A percentile compares a stretch with the other conserved stretches of the same genome.
Evolutionary conservation across 331 rosid species (phyloP).

Genomic region (Malus hybrid): DNA sequence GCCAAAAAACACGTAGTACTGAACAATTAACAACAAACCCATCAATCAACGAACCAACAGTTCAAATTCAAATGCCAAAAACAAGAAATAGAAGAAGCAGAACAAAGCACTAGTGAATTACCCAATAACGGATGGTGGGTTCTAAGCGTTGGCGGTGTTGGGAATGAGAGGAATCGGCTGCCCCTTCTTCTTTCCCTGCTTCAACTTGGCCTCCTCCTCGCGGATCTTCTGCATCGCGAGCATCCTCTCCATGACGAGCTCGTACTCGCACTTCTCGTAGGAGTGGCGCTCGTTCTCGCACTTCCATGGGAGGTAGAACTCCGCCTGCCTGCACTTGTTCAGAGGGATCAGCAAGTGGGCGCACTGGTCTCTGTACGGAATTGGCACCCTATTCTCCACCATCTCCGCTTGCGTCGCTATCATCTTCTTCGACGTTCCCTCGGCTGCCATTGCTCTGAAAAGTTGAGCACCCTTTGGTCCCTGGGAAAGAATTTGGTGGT

Average conservation of each 20-base stretch:
- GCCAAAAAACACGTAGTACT: not conserved
- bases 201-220: conserved; percentile 33
- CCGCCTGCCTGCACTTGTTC: conserved; percentile 86
- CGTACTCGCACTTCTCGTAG: conserved; percentile 89
- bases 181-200: conserved; percentile 33
- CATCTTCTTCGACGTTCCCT: conserved; percentile 93
- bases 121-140: not conserved
- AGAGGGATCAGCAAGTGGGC: conserved; percentile 91
- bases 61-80: not conserved
- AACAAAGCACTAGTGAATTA: conserved; percentile 1
- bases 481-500: not conserved
- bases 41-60: not conserved
- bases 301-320: conserved; percentile 89
- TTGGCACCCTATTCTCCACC: conserved; percentile 79
- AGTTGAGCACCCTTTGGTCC: not conserved
- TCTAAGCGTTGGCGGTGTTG: conserved; percentile 57
- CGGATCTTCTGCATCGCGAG: conserved; percentile 92
- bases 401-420: conserved; percentile 90
- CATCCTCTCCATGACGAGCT: conserved; percentile 95
- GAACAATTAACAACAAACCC: not conserved
- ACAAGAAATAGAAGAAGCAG: not conserved
- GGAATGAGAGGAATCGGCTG: conserved; percentile 51
- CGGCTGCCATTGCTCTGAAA: conserved; percentile 41
- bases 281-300: conserved; percentile 78
- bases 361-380: conserved; percentile 83